A percentile compares a stretch with the other conserved stretches of the same genome.
These are phyloP conservation scores for Macroventuria anomochaeta DNA, from an alignment of 2,329 filamentous ascomycete species.

Conservation along the genomic window DNA sequence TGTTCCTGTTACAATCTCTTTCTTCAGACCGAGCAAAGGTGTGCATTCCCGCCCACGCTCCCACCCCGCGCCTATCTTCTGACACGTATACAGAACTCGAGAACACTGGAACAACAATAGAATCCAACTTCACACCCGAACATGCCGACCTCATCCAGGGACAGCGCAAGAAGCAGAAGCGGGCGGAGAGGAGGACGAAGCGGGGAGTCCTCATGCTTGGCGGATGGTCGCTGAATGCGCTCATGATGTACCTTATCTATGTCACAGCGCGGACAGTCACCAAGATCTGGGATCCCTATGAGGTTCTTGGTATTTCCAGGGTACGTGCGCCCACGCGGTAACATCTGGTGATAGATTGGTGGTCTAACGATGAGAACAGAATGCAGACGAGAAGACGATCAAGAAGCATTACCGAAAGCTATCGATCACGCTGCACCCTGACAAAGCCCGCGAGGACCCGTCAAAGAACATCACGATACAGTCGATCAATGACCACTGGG, in stretches of 20 bases:
- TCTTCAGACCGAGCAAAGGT: conserved; percentile 79
- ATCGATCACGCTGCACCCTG: conserved; percentile 86
- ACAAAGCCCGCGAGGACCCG: conserved; percentile 85
- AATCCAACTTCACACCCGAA: conserved; percentile 79
- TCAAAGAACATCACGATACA: conserved; percentile 90
- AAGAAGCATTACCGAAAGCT: conserved; percentile 89
- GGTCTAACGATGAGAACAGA: conserved; percentile 58
- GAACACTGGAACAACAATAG: conserved; percentile 81
- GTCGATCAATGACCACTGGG: conserved; percentile 83
- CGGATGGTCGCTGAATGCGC: conserved; percentile 84
- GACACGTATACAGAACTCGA: conserved; percentile 65
- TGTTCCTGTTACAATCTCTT: conserved; percentile 85
- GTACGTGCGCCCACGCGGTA: conserved; percentile 54
- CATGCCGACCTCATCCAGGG: conserved; percentile 83
- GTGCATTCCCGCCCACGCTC: conserved; percentile 28
- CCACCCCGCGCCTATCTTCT: conserved; percentile 14
- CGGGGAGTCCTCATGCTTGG: conserved; percentile 75
- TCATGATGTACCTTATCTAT: conserved; percentile 90
- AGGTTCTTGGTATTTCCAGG: conserved; percentile 86
- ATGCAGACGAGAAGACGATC: conserved; percentile 85
- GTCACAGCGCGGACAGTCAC: conserved; percentile 73
- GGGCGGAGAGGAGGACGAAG: conserved; percentile 88
- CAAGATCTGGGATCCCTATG: conserved; percentile 96
- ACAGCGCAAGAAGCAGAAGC: conserved; percentile 84
- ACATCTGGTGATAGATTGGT: conserved; percentile 2